phyloP scores from a whole-genome alignment of 2,329 filamentous ascomycete genomes.

The Knufia petricola region DNA sequence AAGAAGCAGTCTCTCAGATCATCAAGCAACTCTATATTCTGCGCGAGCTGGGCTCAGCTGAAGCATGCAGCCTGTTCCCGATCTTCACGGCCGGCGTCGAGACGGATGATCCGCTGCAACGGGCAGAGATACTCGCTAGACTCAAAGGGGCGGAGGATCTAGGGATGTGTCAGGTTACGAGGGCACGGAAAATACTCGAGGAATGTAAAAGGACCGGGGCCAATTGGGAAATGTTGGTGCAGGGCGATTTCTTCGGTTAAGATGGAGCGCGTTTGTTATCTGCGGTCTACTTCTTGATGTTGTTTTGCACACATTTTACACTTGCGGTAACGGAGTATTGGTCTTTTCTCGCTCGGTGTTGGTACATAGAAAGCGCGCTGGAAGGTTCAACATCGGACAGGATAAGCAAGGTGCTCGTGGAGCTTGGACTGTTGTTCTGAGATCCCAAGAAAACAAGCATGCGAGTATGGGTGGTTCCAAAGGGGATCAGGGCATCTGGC shows the following conservation, averaged over 20 bases:
- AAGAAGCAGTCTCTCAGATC: slow-evolving; percentile 53
- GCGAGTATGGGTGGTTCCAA: too few species aligned
- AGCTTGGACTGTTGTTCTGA: too few species aligned
- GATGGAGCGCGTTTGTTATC: neutral
- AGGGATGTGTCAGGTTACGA: slow-evolving; percentile 64
- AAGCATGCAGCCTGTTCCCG: slow-evolving; percentile 67
- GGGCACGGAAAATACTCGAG: slow-evolving; percentile 57
- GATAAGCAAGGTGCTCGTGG: too few species aligned
- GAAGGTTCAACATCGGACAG: too few species aligned
- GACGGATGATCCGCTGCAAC: slow-evolving; percentile 46
- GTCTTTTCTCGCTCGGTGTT: too few species aligned
- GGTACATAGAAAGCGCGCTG: too few species aligned
- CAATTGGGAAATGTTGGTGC: slow-evolving; percentile 59
- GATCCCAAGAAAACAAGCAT: too few species aligned
- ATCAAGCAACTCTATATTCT: slow-evolving; percentile 54
- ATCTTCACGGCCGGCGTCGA: slow-evolving; percentile 79
- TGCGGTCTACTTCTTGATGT: neutral
- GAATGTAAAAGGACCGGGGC: slow-evolving; percentile 58
- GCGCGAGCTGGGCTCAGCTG: slow-evolving; percentile 57
- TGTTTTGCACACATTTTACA: too few species aligned
- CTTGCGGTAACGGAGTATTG: too few species aligned
- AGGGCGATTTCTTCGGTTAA: slow-evolving; percentile 57
- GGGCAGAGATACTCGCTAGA: slow-evolving; percentile 53
- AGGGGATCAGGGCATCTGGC: too few species aligned
- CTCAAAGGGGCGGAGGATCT: slow-evolving; percentile 60